A percentile compares a stretch with the other conserved stretches of the same genome.
These are phyloP conservation scores for Phlebopus sp. DNA, from an alignment of 1,284 basidiomycete genomes.

Conservation along the genomic window DNA sequence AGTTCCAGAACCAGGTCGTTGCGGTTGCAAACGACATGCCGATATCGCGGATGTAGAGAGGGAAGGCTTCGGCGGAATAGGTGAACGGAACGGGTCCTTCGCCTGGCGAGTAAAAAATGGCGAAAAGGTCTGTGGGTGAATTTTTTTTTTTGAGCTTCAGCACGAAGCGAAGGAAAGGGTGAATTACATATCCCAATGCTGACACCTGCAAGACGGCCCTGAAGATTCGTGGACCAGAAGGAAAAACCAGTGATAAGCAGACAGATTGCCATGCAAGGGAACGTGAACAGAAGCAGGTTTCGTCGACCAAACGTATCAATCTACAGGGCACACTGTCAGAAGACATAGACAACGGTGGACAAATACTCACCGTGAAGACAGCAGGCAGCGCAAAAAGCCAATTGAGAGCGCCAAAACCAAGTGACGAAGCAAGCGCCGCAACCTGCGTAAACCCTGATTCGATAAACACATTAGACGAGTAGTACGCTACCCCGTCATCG, in stretches of 20 bases:
- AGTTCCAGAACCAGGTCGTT: slow-evolving; percentile 62
- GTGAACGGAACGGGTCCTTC: slow-evolving; percentile 78
- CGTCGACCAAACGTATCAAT: slow-evolving; percentile 66
- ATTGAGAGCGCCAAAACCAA: slow-evolving; percentile 61
- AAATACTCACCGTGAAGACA: no score
- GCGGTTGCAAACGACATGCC: slow-evolving; percentile 65
- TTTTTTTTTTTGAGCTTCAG: no score
- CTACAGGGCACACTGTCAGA: not conserved
- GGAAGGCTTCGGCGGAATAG: slow-evolving; percentile 66
- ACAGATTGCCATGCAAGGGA: slow-evolving; percentile 59
- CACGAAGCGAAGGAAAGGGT: no score
- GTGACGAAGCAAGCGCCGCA: slow-evolving; percentile 57
- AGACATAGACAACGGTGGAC: no score
- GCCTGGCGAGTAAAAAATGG: slow-evolving; percentile 59
- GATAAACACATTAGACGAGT: slow-evolving; percentile 59
- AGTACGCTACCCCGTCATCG: slow-evolving; percentile 44
- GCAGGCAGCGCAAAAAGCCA: slow-evolving; percentile 29
- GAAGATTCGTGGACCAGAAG: slow-evolving; percentile 17
- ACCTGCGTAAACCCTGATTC: slow-evolving; percentile 48
- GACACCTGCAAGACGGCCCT: slow-evolving; percentile 15
- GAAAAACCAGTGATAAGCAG: slow-evolving; percentile 54
- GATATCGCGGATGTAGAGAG: slow-evolving; percentile 61
- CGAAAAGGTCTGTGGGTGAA: slow-evolving; percentile 43
- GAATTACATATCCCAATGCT: slow-evolving; percentile 8
- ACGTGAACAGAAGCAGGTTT: slow-evolving; percentile 57